Evolutionary conservation across 345 rosid species (phyloP), one percentile per base, ranked within the genome.

Genomic region (Gossypium turneri): DNA sequence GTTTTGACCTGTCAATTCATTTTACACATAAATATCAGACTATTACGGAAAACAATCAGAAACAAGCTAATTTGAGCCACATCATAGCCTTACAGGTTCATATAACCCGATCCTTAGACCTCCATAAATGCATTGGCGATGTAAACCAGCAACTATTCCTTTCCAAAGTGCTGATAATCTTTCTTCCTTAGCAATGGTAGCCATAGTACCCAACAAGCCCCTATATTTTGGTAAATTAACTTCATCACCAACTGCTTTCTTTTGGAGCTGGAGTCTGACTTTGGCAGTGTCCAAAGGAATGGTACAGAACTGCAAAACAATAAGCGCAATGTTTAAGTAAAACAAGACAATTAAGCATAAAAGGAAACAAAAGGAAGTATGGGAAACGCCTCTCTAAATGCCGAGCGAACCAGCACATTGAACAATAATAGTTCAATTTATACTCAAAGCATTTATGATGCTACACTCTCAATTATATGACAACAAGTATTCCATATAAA

Each of bases 181-280:
- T 84, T 93, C 99, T 84, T 95, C 99, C 84, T 89, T 84, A 0
- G 95, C 97, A 78, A 95, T 93, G 55, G 98, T 91, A 34, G 84
- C 77, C 73, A 95, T 77, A 25, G 99, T 95, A 10, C 96, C 92
- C 79, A 85, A 67, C 72, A 92, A 78, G 66, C 96, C 99, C 73
- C 86, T 86, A 73, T 95, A 93, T 73, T 95, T 91, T 0, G 97
- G 90, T 44, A 78, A 67, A 58, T 22, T 81, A 45, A 57, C 77
- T 52, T 88, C 96, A 52, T 91, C 98, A 15, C 83, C 91, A 10
- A 79, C 76, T 55, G 84, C 79, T 82, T 88, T 89, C 81, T 83
- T 88, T 76, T 95, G 99, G 48, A 95, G 98, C 85, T 93, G 99
- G 75, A 95, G 98, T 87, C 99, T 89, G 38, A 95, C 99, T 87